A percentile compares a stretch with the other conserved stretches of the same genome.
Conservation (phyloP, 148 eudicot species). For the Rhododendron williamsianum region DNA sequence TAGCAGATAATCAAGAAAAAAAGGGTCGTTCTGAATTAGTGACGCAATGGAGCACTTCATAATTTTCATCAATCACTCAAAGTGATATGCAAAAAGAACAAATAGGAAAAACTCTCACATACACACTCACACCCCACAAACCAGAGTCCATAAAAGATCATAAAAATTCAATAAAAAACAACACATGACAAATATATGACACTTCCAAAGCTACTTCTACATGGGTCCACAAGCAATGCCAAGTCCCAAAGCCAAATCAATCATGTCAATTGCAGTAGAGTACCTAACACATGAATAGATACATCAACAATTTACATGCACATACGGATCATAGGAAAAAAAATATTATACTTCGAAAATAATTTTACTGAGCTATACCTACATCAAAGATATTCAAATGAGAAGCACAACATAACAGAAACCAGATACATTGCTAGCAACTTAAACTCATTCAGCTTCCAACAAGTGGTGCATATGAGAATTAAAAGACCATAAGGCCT, state of each 20-base stretch:
- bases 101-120: background rate
- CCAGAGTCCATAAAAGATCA: background rate
- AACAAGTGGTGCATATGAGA: background rate
- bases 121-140: too few relatives aligned
- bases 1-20: background rate
- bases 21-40: background rate
- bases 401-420: background rate
- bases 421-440: background rate
- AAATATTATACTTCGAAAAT: background rate
- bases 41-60: background rate
- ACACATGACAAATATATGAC: background rate
- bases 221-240: background rate
- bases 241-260: constrained; percentile 1
- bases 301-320: background rate
- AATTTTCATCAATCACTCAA: background rate
- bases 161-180: background rate
- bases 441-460: background rate
- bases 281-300: background rate
- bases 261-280: background rate
- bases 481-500: background rate
- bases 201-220: background rate
- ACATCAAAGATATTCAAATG: background rate
- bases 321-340: background rate
- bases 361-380: background rate
- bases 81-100: background rate